A percentile compares a stretch with the other conserved stretches of the same genome.
phyloP scores from a whole-genome alignment of 2,329 filamentous ascomycete species.

The Phaeomoniella chlamydospora region DNA sequence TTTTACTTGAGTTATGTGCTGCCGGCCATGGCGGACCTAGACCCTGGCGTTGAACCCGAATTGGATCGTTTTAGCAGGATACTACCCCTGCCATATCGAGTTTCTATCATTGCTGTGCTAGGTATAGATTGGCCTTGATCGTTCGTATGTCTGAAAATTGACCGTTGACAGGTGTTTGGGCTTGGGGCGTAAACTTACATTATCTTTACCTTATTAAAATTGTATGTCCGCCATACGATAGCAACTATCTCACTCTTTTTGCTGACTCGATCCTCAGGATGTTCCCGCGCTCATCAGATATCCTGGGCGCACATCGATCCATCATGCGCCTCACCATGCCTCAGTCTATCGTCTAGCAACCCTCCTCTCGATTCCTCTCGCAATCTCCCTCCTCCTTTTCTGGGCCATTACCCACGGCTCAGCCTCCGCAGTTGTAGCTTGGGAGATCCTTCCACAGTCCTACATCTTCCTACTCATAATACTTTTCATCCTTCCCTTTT shows the following conservation, averaged over 20 bases:
- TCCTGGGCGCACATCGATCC: slow-evolving; percentile 54
- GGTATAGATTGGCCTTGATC: slow-evolving; percentile 38
- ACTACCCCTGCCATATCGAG: slow-evolving; percentile 78
- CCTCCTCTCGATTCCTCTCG: slow-evolving; percentile 58
- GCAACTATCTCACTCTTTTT: background rate
- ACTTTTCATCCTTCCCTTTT: slow-evolving; percentile 59
- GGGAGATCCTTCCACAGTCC: slow-evolving; percentile 75
- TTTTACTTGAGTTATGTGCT: background rate
- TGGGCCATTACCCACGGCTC: slow-evolving; percentile 66
- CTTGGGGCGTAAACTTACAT: slow-evolving; percentile 85
- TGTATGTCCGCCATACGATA: slow-evolving; percentile 33
- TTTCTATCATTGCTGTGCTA: slow-evolving; percentile 71
- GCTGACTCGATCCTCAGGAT: slow-evolving; percentile 34
- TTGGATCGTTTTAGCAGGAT: slow-evolving; percentile 76
- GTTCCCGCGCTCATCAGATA: slow-evolving; percentile 79
- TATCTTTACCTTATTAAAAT: slow-evolving; percentile 68
- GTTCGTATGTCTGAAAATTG: slow-evolving; percentile 2
- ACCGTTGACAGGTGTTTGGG: slow-evolving; percentile 61
- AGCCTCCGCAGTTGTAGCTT: slow-evolving; percentile 53
- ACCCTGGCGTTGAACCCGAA: slow-evolving; percentile 15
- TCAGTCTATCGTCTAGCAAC: slow-evolving; percentile 78
- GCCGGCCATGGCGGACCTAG: slow-evolving; percentile 10
- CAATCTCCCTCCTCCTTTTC: slow-evolving; percentile 61
- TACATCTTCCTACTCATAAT: slow-evolving; percentile 62
- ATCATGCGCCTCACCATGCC: slow-evolving; percentile 60